Percentiles rank a stretch among this genome's conserved stretches.
Conservation (phyloP, 176 grass and related monocot species). For the Poa pratensis region DNA sequence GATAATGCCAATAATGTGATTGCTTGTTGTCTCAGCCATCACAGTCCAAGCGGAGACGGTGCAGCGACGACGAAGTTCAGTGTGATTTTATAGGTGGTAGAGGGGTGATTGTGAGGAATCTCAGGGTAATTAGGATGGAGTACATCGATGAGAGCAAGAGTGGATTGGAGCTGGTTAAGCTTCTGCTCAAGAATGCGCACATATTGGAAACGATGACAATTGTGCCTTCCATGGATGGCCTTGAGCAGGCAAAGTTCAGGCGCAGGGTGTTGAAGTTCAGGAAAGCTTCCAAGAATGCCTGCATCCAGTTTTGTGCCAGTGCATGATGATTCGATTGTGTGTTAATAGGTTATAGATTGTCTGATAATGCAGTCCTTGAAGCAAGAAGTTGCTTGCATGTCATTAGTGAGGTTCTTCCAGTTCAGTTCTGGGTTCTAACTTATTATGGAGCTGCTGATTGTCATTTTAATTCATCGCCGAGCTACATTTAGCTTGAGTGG, state of each 20-base stretch:
- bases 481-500: conserved; percentile 29
- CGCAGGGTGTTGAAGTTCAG: conserved; percentile 56
- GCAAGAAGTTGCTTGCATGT: neutral
- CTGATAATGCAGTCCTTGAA: conserved; percentile 3
- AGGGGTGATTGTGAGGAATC: conserved; percentile 36
- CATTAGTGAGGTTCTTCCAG: neutral
- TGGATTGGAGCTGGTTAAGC: conserved; percentile 60
- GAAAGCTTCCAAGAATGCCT: conserved; percentile 42
- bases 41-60: conserved; percentile 41
- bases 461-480: neutral
- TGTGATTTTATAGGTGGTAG: conserved; percentile 26
- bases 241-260: conserved; percentile 60
- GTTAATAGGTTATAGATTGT: neutral
- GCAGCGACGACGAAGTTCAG: conserved; percentile 30
- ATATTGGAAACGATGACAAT: conserved; percentile 55
- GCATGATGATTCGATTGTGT: conserved; percentile 37
- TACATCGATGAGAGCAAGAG: conserved; percentile 64
- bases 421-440: conserved; percentile 18
- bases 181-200: conserved; percentile 53
- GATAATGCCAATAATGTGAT: neutral
- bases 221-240: conserved; percentile 67
- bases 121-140: conserved; percentile 55
- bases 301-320: conserved; percentile 41
- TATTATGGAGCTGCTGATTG: neutral
- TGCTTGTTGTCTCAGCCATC: conserved; percentile 45